Base-by-base conservation (phyloP, 768 basidiomycete species). In the Kwoniella shandongensis region DNA sequence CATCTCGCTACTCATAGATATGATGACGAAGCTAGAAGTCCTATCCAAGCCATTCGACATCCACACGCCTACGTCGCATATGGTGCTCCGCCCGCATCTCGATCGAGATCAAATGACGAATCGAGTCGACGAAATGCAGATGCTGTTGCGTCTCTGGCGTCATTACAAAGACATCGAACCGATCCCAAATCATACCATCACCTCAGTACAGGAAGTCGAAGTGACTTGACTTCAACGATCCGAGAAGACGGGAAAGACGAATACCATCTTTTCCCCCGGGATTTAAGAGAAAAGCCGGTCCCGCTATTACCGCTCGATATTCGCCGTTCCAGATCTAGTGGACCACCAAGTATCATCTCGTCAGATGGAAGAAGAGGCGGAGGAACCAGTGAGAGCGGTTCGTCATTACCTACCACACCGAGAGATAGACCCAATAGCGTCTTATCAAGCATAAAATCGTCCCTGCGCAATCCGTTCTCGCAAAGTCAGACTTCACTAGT, bases 71-170 rank as follows among this genome's bases (percentile, higher is more conserved):
- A n/a, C n/a, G n/a, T n/a, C n/a, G n/a, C n/a, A n/a, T n/a, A n/a
- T n/a, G n/a, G n/a, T n/a, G n/a, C 12, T 18, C 11, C 54, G 18
- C 46, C 45, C n/a, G 17, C 42, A 5, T 40, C 32, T 12, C n/a
- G 65, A 38, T 60, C 65, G 11, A 29, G 44, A 36, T 66, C 65
- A 2, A 59, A 60, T 30, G 65, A 66, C 42, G 38, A 52, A n/a
- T 27, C 40, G 22, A 25, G 18, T 25, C 38, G 57, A 17, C 18
- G 29, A 7, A 18, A 41, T 10, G 39, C 54, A 4, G 26, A 44
- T 32, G 27, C 39, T 27, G 44, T 29, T 1, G 51, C 47, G 6
- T 23, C 30, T 17, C 27, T 56, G 25, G 59, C 64, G 20, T 50
- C 55, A 11, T 18, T 59, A 10, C 23, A 29, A 27, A 44, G 64